Base-by-base conservation (phyloP, 257 asterid species). In the Agastache rugosa region DNA sequence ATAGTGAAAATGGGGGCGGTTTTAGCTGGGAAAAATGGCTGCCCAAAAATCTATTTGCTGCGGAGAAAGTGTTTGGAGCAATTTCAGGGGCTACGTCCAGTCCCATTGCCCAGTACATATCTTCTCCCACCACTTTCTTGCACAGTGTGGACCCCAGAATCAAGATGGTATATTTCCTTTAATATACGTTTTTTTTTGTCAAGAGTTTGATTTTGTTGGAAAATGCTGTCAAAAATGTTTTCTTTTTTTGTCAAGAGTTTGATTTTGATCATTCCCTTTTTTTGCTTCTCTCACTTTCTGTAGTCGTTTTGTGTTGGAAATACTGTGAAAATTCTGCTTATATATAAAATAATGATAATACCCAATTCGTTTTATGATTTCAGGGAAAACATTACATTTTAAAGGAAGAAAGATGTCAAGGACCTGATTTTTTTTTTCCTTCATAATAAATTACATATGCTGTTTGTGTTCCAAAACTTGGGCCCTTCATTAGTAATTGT, bases 51-150 rank as follows among this genome's bases (percentile, higher is more conserved):
- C 61, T 89, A 29, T 75, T 92, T 83, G 94, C 87, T 3, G 96
- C 96, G 45, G 97, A 92, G 78, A 89, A 92, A 71, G 90, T 94
- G 54, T 90, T 92, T 72, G 88, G 83, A 72, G 87, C 95, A 77
- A 94, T 94, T 79, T 88, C 97, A 47, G 96, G 90, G 37, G 93
- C 97, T n/a, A 92, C 99, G 27, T 90, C 97, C 6, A 94, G 99
- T 59, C 97, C 97, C 73, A 90, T 94, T 87, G 97, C 91, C 20
- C 99, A 94, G 86, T 94, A 90, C 89, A 90, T 94, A 45, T 88
- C 99, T 81, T 85, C 95, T 37, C 99, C 99, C 42, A 82, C 88
- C 83, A 94, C 99, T 79, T 91, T 91, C 86, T 82, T 94, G 93
- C 99, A 94, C 86, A 78, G 81, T 48, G 96, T 92, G 8, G 99